Percentiles rank a stretch among this genome's conserved stretches.
Evolutionary conservation across 345 rosid species (phyloP).

Genomic region (Salix viminalis): DNA sequence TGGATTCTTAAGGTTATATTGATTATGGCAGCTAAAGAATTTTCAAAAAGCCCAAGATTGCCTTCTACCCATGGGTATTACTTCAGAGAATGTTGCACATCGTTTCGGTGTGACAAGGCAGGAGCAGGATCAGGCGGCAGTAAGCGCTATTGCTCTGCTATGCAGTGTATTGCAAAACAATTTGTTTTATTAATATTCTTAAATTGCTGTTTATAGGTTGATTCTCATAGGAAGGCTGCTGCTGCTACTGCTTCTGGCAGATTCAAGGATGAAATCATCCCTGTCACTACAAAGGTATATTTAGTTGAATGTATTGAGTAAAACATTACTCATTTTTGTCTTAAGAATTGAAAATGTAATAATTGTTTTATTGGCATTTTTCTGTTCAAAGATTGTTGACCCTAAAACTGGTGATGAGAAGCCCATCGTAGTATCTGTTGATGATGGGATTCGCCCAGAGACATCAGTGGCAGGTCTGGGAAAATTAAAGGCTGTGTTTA

Average conservation of each 20-base stretch:
- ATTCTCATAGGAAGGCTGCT: constrained; percentile 87
- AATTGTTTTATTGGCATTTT: too few relatives aligned
- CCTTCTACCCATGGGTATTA: constrained; percentile 94
- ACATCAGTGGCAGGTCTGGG: constrained; percentile 60
- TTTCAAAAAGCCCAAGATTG: constrained; percentile 81
- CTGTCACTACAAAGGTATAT: constrained; percentile 55
- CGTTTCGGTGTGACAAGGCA: constrained; percentile 80
- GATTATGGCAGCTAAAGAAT: constrained; percentile 46
- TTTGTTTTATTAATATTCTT: background rate
- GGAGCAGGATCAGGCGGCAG: constrained; percentile 99
- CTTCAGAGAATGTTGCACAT: constrained; percentile 90
- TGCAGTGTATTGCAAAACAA: background rate
- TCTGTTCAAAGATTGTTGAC: constrained; percentile 61
- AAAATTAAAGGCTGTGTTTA: constrained; percentile 73
- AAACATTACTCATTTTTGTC: too few relatives aligned
- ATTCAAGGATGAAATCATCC: constrained; percentile 84
- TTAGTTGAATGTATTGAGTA: background rate
- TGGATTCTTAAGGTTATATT: constrained; percentile 7
- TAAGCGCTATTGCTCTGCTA: constrained; percentile 35
- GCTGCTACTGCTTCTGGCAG: constrained; percentile 82
- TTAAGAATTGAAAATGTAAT: too few relatives aligned
- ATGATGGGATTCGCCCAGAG: constrained; percentile 84
- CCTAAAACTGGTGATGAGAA: constrained; percentile 82
- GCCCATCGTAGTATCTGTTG: constrained; percentile 61
- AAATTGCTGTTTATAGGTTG: background rate